Evolutionary conservation across 768 basidiomycete genomes (phyloP).

Genomic region (Panaeolus papilionaceus): DNA sequence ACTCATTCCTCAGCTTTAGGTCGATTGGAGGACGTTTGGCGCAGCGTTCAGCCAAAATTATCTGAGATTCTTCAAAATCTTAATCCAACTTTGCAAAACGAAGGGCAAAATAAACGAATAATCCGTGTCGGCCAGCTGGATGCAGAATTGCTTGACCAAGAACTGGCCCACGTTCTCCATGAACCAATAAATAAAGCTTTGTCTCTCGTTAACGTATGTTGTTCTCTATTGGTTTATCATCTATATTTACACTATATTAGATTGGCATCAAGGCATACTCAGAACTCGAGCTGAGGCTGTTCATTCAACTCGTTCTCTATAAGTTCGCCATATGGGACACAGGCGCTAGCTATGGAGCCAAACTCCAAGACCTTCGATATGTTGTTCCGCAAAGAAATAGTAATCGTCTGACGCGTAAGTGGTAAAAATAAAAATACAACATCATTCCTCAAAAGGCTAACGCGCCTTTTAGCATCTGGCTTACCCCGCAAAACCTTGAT

Average conservation of each 20-base stretch:
- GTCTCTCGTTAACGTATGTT: conserved; percentile 66
- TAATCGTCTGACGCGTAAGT: conserved; percentile 43
- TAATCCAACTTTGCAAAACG: conserved; percentile 23
- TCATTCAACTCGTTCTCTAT: conserved; percentile 77
- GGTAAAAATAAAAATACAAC: conserved; percentile 13
- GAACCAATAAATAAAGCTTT: conserved; percentile 83
- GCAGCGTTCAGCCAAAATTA: conserved; percentile 60
- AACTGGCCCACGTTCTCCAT: conserved; percentile 80
- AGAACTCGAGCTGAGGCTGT: conserved; percentile 75
- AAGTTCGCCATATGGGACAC: conserved; percentile 84
- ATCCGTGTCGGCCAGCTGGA: conserved; percentile 92
- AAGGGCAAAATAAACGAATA: conserved; percentile 47
- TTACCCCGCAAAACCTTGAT: conserved; percentile 66
- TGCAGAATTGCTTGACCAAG: conserved; percentile 88
- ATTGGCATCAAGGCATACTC: conserved; percentile 62
- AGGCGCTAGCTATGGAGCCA: conserved; percentile 84
- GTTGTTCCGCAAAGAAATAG: conserved; percentile 34
- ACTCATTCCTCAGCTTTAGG: conserved; percentile 11
- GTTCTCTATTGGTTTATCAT: background rate
- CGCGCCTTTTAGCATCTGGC: conserved; percentile 57
- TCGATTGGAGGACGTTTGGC: conserved; percentile 67
- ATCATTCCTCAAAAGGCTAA: conserved; percentile 21
- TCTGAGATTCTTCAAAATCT: conserved; percentile 51
- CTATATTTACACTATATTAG: conserved; percentile 41
- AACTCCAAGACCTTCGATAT: conserved; percentile 81